Percentiles rank a stretch among this genome's conserved stretches.
Conservation (phyloP, 2,329 filamentous ascomycete genomes). For the Coniella vitis region DNA sequence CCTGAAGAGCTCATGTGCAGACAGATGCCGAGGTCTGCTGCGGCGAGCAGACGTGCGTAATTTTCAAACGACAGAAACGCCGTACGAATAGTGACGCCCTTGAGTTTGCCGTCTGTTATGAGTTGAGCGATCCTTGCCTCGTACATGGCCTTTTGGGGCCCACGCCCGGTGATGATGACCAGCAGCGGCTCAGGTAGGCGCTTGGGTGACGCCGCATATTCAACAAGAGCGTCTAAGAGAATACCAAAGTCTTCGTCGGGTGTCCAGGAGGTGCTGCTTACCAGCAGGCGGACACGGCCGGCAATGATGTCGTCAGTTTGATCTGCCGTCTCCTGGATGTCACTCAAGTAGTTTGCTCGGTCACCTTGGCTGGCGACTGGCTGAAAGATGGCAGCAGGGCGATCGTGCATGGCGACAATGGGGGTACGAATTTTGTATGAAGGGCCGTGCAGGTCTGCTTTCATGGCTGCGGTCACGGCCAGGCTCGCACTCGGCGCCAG, state of each 20-base stretch:
- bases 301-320: slow-evolving; percentile 52
- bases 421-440: slow-evolving; percentile 60
- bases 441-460: slow-evolving; percentile 54
- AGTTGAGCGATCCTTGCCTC: slow-evolving; percentile 57
- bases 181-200: slow-evolving; percentile 56
- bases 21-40: slow-evolving; percentile 83
- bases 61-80: slow-evolving; percentile 80
- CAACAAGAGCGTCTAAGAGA: slow-evolving; percentile 72
- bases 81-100: slow-evolving; percentile 65
- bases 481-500: slow-evolving; percentile 67
- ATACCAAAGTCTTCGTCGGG: slow-evolving; percentile 91
- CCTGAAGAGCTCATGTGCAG: slow-evolving; percentile 91
- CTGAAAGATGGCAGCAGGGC: slow-evolving; percentile 75
- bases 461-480: slow-evolving; percentile 87
- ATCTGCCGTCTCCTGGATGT: slow-evolving; percentile 56
- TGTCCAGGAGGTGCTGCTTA: slow-evolving; percentile 96
- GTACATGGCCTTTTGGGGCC: slow-evolving; percentile 75
- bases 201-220: slow-evolving; percentile 45
- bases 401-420: slow-evolving; percentile 73
- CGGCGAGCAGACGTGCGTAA: slow-evolving; percentile 77
- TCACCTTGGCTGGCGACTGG: slow-evolving; percentile 48
- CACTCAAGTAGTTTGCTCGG: slow-evolving; percentile 54
- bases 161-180: slow-evolving; percentile 91
- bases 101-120: slow-evolving; percentile 53
- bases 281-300: slow-evolving; percentile 60